Conservation (phyloP, 1,139 yeast species). For the Eremothecium sinecaudum region DNA sequence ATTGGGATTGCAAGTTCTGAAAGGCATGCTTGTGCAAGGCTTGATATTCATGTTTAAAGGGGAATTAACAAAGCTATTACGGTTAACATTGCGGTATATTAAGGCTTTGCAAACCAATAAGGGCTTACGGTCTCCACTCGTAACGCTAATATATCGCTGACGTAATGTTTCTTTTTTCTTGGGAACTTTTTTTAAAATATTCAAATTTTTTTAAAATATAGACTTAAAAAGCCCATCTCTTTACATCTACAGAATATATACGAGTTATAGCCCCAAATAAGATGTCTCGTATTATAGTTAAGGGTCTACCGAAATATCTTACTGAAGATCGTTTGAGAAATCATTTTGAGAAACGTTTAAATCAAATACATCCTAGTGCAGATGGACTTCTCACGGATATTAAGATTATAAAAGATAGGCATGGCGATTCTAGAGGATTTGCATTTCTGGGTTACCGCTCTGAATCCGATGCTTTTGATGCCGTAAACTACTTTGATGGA, state of each 20-base stretch:
- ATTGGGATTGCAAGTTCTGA: constrained; percentile 65
- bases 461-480: constrained; percentile 63
- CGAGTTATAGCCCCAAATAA: no score
- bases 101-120: no score
- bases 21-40: constrained; percentile 83
- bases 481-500: constrained; percentile 65
- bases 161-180: no score
- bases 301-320: constrained; percentile 75
- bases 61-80: constrained; percentile 39
- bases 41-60: constrained; percentile 76
- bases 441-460: constrained; percentile 84
- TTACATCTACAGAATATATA: no score
- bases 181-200: no score
- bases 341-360: constrained; percentile 49
- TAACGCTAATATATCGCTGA: no score
- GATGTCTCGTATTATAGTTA: constrained; percentile 94
- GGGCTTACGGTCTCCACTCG: no score
- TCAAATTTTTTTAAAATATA: no score
- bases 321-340: constrained; percentile 65
- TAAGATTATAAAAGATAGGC: constrained; percentile 65
- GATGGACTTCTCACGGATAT: constrained; percentile 66
- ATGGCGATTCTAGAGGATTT: constrained; percentile 85
- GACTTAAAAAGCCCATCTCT: no score
- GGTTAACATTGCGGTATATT: no score
- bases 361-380: constrained; percentile 29